These are phyloP conservation scores for Aspergillus coremiiformis DNA, from an alignment of 495 filamentous ascomycete genomes.

Conservation along the genomic window DNA sequence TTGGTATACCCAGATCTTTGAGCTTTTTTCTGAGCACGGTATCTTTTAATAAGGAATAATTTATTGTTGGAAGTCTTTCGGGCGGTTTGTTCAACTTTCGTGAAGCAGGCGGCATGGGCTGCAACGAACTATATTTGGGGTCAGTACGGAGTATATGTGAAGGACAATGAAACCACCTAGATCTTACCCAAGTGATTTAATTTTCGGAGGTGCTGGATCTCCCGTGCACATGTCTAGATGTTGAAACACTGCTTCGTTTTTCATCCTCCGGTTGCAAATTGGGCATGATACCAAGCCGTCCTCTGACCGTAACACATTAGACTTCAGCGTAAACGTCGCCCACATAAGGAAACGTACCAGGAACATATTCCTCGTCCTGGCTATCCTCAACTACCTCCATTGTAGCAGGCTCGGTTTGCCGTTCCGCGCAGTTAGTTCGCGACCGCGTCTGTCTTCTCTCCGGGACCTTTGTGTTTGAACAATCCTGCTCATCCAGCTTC, in stretches of 20 bases:
- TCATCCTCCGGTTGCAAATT: constrained; percentile 71
- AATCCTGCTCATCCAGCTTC: constrained; percentile 30
- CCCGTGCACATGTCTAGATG: constrained; percentile 64
- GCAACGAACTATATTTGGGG: constrained; percentile 17
- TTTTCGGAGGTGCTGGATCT: constrained; percentile 14
- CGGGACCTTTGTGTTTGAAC: constrained; percentile 8
- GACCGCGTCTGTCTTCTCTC: constrained; percentile 37
- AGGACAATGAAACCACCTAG: not conserved
- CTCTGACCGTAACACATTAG: constrained; percentile 35
- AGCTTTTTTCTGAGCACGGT: constrained; percentile 69
- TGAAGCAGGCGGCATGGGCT: constrained; percentile 8
- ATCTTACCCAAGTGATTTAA: constrained; percentile 27
- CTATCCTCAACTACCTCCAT: constrained; percentile 32
- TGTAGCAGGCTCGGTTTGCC: constrained; percentile 1
- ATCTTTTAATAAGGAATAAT: constrained; percentile 77
- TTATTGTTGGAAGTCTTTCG: constrained; percentile 65
- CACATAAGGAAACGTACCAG: constrained; percentile 19
- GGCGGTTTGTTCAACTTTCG: constrained; percentile 25
- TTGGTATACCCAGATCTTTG: constrained; percentile 71
- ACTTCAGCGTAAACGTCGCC: constrained; percentile 12
- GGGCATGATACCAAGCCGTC: constrained; percentile 79
- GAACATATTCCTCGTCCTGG: constrained; percentile 33
- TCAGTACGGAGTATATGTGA: constrained; percentile 6
- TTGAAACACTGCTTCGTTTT: constrained; percentile 57
- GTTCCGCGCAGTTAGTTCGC: constrained; percentile 20